Base-by-base conservation (phyloP, 192 early-diverging fungal genomes). In the Coemansia sp. region DNA sequence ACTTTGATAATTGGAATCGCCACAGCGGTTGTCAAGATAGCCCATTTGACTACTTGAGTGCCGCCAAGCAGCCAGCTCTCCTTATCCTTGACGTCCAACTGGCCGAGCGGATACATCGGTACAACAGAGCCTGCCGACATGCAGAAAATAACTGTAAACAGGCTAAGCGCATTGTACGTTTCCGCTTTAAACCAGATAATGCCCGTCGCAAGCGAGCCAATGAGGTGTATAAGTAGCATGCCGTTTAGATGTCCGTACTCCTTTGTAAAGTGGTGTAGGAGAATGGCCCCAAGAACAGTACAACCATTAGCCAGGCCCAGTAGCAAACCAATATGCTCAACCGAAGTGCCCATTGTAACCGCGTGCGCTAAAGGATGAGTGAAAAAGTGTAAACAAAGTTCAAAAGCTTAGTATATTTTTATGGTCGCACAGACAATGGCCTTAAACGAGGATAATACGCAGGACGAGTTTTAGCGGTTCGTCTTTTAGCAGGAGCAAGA, bases 231-330 rank as follows among this genome's bases (percentile, higher is more conserved):
- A 18, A 80, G 53, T 55, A 80, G 37, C 78, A 80, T 80, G 25
- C 78, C 78, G 26, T 80, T 80, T n/a, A 80, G 42, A 12, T 71
- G 69, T 6, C 78, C 78, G 50, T 71, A 80, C 20, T 59, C 21
- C 56, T 80, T 80, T 42, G 62, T 61, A 72, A 80, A 80, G 61
- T 80, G 78, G 63, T 80, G 78, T 13, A 80, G 66, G 13, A 80
- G 33, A 59, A 80, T 80, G 2, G 78, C 64, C 0, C 78, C 78
- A 34, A 80, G 13, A 20, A 80, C 66, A 0, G 78, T 80, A 20
- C 78, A 80, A 0, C 72, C 73, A 48, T 80, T 80, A 1, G 78
- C 65, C 33, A 80, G 41, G 0, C 78, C 78, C 62, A 80, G 66
- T 59, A 80, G 47, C 14, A 80, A 58, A 1, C 78, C 78, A 66